phyloP scores from a whole-genome alignment of 768 basidiomycete genomes.

The Leucosporidium yakuticum region DNA sequence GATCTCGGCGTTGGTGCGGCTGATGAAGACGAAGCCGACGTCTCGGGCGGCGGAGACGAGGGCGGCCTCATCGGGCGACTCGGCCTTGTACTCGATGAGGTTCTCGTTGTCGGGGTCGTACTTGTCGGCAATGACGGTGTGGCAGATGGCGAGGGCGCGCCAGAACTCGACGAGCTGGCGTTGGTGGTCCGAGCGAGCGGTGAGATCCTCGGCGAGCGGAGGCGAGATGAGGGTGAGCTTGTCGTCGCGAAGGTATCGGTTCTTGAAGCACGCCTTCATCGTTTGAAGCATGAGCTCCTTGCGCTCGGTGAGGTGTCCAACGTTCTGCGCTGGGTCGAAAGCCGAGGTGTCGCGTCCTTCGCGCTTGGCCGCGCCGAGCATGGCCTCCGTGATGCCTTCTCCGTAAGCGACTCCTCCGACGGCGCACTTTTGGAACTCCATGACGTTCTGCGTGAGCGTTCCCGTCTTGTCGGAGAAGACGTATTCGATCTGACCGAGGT shows the following conservation, averaged over 20 bases:
- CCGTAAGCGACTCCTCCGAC: slow-evolving; percentile 78
- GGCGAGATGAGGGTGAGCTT: slow-evolving; percentile 84
- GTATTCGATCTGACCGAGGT: slow-evolving; percentile 97
- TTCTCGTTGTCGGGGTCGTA: slow-evolving; percentile 62
- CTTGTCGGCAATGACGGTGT: slow-evolving; percentile 77
- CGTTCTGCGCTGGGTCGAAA: slow-evolving; percentile 65
- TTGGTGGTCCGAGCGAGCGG: slow-evolving; percentile 49
- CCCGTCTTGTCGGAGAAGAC: slow-evolving; percentile 90
- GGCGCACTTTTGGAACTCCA: slow-evolving; percentile 97
- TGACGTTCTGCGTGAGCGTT: slow-evolving; percentile 94
- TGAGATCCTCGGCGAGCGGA: slow-evolving; percentile 69
- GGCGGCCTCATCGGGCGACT: slow-evolving; percentile 92
- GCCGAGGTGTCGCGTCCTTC: slow-evolving; percentile 61
- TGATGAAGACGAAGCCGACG: slow-evolving; percentile 83
- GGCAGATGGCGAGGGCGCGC: slow-evolving; percentile 89
- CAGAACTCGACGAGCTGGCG: slow-evolving; percentile 73
- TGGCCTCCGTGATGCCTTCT: slow-evolving; percentile 91
- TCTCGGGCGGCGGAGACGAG: slow-evolving; percentile 87
- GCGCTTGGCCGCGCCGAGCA: slow-evolving; percentile 80
- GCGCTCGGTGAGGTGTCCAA: slow-evolving; percentile 56
- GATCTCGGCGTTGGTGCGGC: slow-evolving; percentile 63
- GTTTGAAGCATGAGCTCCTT: slow-evolving; percentile 70
- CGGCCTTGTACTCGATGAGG: slow-evolving; percentile 71
- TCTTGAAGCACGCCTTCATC: slow-evolving; percentile 77
- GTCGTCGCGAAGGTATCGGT: slow-evolving; percentile 72